A percentile compares a stretch with the other conserved stretches of the same genome.
These are phyloP conservation scores for Biscogniauxia mediterranea DNA, from an alignment of 2,329 filamentous ascomycete species.

Conservation along the genomic window DNA sequence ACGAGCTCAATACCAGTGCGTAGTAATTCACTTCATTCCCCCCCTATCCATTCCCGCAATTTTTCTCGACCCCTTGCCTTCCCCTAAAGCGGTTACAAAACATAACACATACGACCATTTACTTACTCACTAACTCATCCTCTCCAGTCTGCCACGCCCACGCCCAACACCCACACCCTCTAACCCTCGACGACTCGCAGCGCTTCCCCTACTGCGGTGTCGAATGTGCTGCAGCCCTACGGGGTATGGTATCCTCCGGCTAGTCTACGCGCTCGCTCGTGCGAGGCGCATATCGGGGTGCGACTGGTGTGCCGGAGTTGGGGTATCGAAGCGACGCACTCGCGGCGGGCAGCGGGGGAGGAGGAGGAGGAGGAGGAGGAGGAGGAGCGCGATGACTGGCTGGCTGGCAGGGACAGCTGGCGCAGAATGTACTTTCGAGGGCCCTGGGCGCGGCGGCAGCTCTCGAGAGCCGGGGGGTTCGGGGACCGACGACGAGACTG, in stretches of 20 bases:
- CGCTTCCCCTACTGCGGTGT: constrained; percentile 43
- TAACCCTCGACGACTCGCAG: constrained; percentile 47
- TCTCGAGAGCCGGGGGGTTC: constrained; percentile 45
- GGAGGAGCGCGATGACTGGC: constrained; percentile 35
- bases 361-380: too few relatives aligned
- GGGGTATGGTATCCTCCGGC: constrained; percentile 42
- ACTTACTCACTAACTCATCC: too few relatives aligned
- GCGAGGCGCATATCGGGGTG: constrained; percentile 42
- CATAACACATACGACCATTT: too few relatives aligned
- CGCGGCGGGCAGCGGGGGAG: too few relatives aligned
- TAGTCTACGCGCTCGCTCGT: constrained; percentile 48
- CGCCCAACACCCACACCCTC: too few relatives aligned
- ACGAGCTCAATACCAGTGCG: constrained; percentile 45
- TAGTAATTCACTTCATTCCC: too few relatives aligned
- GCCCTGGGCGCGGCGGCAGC: constrained; percentile 38
- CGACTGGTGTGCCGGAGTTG: too few relatives aligned
- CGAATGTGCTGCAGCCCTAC: too few relatives aligned
- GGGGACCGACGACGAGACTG: constrained; percentile 47
- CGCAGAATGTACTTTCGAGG: constrained; percentile 49
- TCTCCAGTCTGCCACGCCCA: constrained; percentile 38
- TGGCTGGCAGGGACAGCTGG: constrained; percentile 46
- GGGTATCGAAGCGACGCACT: too few relatives aligned
- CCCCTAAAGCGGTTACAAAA: too few relatives aligned
- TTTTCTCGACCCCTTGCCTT: too few relatives aligned
- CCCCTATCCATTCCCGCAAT: too few relatives aligned